A percentile compares a stretch with the other conserved stretches of the same genome.
Conservation (phyloP, 2,329 filamentous ascomycete species). For the Lasiodiplodia sp. region DNA sequence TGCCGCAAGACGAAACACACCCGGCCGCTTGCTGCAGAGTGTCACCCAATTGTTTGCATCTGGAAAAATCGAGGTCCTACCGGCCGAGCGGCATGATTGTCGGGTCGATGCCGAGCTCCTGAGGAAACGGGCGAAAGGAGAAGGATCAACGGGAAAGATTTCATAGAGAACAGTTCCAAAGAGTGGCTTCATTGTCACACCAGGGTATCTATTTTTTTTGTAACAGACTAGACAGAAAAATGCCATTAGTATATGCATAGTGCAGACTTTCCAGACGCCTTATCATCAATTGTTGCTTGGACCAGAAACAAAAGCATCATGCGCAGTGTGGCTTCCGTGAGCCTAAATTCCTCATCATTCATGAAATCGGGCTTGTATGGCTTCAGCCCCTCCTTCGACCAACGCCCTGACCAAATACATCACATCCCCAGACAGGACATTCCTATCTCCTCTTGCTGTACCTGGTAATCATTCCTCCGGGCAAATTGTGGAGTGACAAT, state of each 20-base stretch:
- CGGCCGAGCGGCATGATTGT: background rate
- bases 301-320: slow-evolving; percentile 8
- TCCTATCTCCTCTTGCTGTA: slow-evolving; percentile 4
- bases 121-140: no score
- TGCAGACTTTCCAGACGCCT: background rate
- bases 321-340: background rate
- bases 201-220: slow-evolving; percentile 20
- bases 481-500: slow-evolving; percentile 1
- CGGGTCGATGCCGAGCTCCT: background rate
- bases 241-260: background rate
- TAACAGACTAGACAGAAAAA: background rate
- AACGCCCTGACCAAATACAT: slow-evolving; percentile 20
- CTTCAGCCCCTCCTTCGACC: slow-evolving; percentile 1
- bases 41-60: background rate
- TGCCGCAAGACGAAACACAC: background rate
- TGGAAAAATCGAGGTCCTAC: background rate
- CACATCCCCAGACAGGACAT: slow-evolving; percentile 12
- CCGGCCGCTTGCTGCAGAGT: background rate
- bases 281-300: slow-evolving; percentile 22
- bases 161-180: background rate
- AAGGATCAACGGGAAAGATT: background rate
- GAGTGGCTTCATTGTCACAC: slow-evolving; percentile 23
- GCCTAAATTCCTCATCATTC: slow-evolving; percentile 1
- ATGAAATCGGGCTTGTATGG: background rate
- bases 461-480: background rate